A percentile compares a stretch with the other conserved stretches of the same genome.
These are phyloP conservation scores for Inga oerstediana DNA, from an alignment of 306 rosid genomes.

Conservation along the genomic window DNA sequence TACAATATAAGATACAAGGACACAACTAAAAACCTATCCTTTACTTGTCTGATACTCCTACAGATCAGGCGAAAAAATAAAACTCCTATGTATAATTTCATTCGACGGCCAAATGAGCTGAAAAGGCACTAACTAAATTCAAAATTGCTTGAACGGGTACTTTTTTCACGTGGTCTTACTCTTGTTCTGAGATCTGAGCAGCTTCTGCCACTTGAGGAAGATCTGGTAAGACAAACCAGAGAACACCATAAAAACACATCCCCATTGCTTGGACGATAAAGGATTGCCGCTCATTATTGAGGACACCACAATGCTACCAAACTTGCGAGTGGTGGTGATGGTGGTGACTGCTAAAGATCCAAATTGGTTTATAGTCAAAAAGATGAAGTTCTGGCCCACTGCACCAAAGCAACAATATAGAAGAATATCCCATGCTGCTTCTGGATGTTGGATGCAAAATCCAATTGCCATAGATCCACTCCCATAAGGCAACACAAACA, in stretches of 20 bases:
- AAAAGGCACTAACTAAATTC: constrained; percentile 31
- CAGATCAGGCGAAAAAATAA: neutral
- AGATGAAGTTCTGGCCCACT: constrained; percentile 95
- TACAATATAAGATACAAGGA: neutral
- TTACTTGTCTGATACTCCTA: neutral
- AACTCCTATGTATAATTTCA: constrained; percentile 32
- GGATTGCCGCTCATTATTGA: constrained; percentile 92
- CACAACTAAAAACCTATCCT: neutral
- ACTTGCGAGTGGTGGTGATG: constrained; percentile 94
- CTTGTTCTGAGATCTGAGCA: constrained; percentile 80
- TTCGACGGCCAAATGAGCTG: constrained; percentile 25
- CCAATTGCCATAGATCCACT: constrained; percentile 77
- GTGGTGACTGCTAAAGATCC: constrained; percentile 95
- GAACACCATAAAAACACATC: constrained; percentile 86
- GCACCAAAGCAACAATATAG: constrained; percentile 93
- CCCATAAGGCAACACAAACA: constrained; percentile 85
- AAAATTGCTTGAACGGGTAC: constrained; percentile 41
- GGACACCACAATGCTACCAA: constrained; percentile 89
- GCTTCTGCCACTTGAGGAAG: constrained; percentile 90
- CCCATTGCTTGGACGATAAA: constrained; percentile 90
- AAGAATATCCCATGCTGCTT: constrained; percentile 90
- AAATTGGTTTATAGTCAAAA: constrained; percentile 85
- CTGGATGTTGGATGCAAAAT: constrained; percentile 81
- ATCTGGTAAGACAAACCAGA: constrained; percentile 93
- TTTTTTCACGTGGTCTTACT: constrained; percentile 63